phyloP scores from a whole-genome alignment of 176 grass and related monocot genomes.

The Microstegium vimineum region DNA sequence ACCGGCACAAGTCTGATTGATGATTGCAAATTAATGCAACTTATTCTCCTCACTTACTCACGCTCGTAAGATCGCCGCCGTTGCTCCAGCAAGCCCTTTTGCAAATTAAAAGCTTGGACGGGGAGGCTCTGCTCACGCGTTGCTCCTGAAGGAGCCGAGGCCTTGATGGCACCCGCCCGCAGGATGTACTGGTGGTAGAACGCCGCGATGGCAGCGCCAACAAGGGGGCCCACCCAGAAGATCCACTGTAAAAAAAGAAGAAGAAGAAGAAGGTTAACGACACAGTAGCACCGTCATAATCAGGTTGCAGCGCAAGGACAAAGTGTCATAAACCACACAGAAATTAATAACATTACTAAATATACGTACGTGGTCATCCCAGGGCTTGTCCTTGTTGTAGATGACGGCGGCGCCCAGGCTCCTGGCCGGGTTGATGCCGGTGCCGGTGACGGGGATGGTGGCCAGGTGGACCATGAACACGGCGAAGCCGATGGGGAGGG shows the following conservation, averaged over 20 bases:
- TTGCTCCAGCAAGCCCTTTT: neutral
- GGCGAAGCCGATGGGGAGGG: slow-evolving; percentile 84
- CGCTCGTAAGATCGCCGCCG: neutral
- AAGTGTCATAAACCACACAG: too few relatives aligned
- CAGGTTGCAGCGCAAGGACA: neutral
- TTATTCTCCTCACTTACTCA: neutral
- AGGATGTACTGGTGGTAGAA: slow-evolving; percentile 71
- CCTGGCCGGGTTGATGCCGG: slow-evolving; percentile 89
- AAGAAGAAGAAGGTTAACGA: too few relatives aligned
- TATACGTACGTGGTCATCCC: slow-evolving; percentile 63
- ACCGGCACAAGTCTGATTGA: neutral
- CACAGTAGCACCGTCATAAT: too few relatives aligned
- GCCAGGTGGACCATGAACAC: slow-evolving; percentile 95
- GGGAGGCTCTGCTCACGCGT: slow-evolving; percentile 6
- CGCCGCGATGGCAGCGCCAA: slow-evolving; percentile 43
- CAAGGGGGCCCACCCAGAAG: slow-evolving; percentile 56
- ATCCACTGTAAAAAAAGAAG: slow-evolving; percentile 47
- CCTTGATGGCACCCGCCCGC: slow-evolving; percentile 59
- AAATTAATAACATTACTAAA: too few relatives aligned
- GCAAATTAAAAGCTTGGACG: too few relatives aligned
- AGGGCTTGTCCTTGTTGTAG: slow-evolving; percentile 61
- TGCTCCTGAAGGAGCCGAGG: slow-evolving; percentile 76
- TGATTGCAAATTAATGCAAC: neutral
- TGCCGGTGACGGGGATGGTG: slow-evolving; percentile 87
- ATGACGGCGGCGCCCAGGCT: slow-evolving; percentile 73